Conservation (phyloP, 1,284 basidiomycete species). For the Ceratobasidium sp. region DNA sequence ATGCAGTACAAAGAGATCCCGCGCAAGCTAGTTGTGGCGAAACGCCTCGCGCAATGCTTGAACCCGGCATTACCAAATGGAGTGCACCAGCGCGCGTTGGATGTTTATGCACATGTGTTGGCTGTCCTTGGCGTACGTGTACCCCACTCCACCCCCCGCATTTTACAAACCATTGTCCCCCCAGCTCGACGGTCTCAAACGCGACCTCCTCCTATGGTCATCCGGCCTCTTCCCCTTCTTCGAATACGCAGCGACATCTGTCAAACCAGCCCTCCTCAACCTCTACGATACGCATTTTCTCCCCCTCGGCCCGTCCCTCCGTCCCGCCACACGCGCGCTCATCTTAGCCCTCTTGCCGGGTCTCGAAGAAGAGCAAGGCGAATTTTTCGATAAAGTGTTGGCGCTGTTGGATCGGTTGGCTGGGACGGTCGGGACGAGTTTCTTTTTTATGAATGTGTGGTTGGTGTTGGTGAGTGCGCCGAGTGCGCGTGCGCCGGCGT, state of each 20-base stretch:
- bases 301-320: conserved; percentile 81
- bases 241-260: conserved; percentile 95
- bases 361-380: conserved; percentile 94
- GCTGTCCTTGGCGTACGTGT: conserved; percentile 84
- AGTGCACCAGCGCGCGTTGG: conserved; percentile 94
- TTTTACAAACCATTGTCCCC: not conserved
- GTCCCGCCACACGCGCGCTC: conserved; percentile 93
- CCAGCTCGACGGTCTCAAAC: conserved; percentile 86
- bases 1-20: conserved; percentile 96
- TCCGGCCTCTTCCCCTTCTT: conserved; percentile 98
- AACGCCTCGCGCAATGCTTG: conserved; percentile 94
- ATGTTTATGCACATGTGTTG: conserved; percentile 94
- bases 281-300: conserved; percentile 92
- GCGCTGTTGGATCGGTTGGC: conserved; percentile 84
- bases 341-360: conserved; percentile 94
- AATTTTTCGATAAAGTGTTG: conserved; percentile 96
- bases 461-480: conserved; percentile 92
- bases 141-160: not conserved
- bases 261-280: conserved; percentile 87
- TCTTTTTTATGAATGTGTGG: conserved; percentile 97
- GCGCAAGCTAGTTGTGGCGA: conserved; percentile 92
- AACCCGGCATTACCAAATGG: conserved; percentile 97
- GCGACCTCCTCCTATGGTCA: conserved; percentile 94
- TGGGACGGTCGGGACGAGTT: conserved; percentile 81
- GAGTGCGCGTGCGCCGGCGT: conserved; percentile 82